Percentiles rank a stretch among this genome's conserved stretches.
These are phyloP conservation scores for Leucocoprinus leucothites DNA, from an alignment of 768 basidiomycete genomes.

Conservation along the genomic window DNA sequence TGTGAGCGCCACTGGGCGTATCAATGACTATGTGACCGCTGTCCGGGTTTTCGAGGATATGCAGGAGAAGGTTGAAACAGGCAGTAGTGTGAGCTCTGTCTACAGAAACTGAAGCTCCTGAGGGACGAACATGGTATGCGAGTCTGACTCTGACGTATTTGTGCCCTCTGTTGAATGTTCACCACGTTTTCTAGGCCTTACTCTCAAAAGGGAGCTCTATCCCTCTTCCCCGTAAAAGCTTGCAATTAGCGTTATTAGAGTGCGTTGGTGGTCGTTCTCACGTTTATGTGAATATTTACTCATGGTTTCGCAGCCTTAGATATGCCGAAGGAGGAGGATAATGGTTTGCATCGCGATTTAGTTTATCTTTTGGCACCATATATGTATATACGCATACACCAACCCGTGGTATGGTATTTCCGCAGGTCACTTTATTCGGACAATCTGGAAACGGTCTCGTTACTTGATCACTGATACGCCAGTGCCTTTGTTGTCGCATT, in stretches of 20 bases:
- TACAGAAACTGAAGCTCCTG: constrained; percentile 85
- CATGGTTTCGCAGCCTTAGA: not conserved
- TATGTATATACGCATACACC: not conserved
- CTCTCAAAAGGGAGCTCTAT: constrained; percentile 43
- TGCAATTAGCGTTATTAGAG: not conserved
- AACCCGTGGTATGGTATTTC: constrained; percentile 3
- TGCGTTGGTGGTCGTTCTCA: not conserved
- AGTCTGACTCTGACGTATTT: not conserved
- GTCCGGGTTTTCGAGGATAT: constrained; percentile 95
- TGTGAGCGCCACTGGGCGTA: constrained; percentile 81
- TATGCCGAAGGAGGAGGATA: not conserved
- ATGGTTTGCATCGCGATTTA: not conserved
- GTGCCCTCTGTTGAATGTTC: constrained; percentile 1
- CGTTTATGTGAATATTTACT: not conserved
- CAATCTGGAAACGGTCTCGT: no score
- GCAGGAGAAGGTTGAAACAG: constrained; percentile 98
- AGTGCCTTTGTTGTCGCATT: no score
- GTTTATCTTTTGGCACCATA: constrained; percentile 5
- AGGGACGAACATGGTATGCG: constrained; percentile 86
- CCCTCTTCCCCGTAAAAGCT: constrained; percentile 22
- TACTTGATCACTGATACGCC: no score
- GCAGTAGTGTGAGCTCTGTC: constrained; percentile 89
- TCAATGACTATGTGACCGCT: constrained; percentile 96
- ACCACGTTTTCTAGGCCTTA: constrained; percentile 29
- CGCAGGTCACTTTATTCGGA: not conserved